Evolutionary conservation across 495 filamentous ascomycete species (phyloP), one percentile per base, ranked within the genome.

Genomic region (Penicillium crystallinum): DNA sequence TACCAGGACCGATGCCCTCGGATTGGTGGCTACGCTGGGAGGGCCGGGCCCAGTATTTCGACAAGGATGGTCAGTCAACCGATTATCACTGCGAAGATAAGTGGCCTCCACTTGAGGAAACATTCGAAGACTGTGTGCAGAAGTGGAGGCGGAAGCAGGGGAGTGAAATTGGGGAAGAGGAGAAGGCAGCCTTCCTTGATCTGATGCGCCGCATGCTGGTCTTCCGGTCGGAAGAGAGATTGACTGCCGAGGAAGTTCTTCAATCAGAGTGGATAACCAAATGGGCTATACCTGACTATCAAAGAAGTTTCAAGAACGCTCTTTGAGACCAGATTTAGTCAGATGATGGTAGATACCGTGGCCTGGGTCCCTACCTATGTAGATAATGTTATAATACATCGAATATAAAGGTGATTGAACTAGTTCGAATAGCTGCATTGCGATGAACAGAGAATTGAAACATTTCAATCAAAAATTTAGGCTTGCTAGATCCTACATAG

Each of bases 21-120:
- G 43, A 58, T 1, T 73, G 63, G 68, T 71, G 64, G 68, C 6
- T 45, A 35, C 46, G 39, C 12, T 73, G 67, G 66, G 51, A 67
- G 15, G 55, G 29, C 53, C 59, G 63, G 19, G 2, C 3, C 6
- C 35, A 27, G 25, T 73, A 61, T 29, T 71, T 68, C 22, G 45
- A 62, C 45, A 52, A 65, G 8, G 21, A 63, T 47, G 59, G 65
- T 7, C 15, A 25, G 22, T 54, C 64, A 34, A 68, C 18, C 5
- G 61, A 65, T 17, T 35, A 42, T 3, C 41, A 57, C 31, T 5
- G 34, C 5, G 35, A 36, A 44, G 19, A 65, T 40, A 23, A 15
- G 50, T 70, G 65, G 64, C 61, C 59, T 48, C 37, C 52, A 0
- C 23, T 72, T 33, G 37, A 66, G 9, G 38, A 65, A 31, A 31